Percentiles rank a stretch among this genome's conserved stretches.
phyloP scores from a whole-genome alignment of 2,329 filamentous ascomycete genomes.

The Furcasterigmium furcatum region DNA sequence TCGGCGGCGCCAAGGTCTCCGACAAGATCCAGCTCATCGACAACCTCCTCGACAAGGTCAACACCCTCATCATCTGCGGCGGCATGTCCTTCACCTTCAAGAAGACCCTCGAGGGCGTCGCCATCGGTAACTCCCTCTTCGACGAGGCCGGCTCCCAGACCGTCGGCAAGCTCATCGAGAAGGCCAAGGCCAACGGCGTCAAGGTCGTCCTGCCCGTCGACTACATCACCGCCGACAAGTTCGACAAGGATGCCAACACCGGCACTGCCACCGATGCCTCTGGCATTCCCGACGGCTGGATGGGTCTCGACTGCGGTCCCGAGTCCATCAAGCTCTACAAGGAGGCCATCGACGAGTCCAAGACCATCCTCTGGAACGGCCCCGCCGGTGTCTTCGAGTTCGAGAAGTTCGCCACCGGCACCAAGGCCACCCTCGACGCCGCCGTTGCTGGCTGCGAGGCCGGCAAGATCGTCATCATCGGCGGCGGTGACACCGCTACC shows the following conservation, averaged over 20 bases:
- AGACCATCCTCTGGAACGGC: conserved; percentile 99
- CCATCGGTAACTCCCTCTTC: conserved; percentile 88
- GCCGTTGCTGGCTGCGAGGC: conserved; percentile 76
- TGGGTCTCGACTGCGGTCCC: conserved; percentile 92
- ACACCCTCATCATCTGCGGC: conserved; percentile 94
- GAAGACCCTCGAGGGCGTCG: conserved; percentile 90
- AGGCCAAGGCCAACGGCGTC: conserved; percentile 95
- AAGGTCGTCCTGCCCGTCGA: conserved; percentile 92
- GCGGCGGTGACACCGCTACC: conserved; percentile 95
- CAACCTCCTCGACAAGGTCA: conserved; percentile 96
- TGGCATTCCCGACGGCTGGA: conserved; percentile 95
- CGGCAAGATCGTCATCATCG: conserved; percentile 97
- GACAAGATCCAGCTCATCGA: conserved; percentile 99
- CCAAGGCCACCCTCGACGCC: conserved; percentile 87
- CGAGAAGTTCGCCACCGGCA: conserved; percentile 87
- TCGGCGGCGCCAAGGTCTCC: conserved; percentile 96
- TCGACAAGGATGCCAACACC: conserved; percentile 77
- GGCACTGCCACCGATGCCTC: conserved; percentile 80
- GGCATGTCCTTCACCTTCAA: conserved; percentile 99
- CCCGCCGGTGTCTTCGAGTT: conserved; percentile 97
- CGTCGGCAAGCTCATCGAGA: conserved; percentile 81
- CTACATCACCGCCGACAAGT: conserved; percentile 96
- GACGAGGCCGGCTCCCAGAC: conserved; percentile 94
- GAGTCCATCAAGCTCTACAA: conserved; percentile 88
- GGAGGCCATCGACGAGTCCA: conserved; percentile 77